Evolutionary conservation across 2,329 filamentous ascomycete genomes (phyloP).

Genomic region (Colletotrichum liaoningense): DNA sequence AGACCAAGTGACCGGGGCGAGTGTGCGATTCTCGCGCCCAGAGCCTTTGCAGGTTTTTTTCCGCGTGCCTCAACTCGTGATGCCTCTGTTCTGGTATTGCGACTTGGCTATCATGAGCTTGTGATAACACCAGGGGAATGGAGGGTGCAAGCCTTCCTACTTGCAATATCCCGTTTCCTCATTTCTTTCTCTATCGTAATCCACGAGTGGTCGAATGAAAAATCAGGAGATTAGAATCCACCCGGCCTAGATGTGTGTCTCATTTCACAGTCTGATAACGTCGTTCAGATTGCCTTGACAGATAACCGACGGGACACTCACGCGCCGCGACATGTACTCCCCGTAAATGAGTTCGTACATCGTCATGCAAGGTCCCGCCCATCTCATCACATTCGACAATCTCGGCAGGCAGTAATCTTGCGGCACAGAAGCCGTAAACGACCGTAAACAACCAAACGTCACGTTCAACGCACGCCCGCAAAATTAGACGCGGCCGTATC

Average conservation of each 20-base stretch:
- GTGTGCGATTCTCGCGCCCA: not conserved
- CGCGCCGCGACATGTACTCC: not conserved
- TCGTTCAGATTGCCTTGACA: not conserved
- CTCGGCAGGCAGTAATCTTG: not conserved
- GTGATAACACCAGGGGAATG: not conserved
- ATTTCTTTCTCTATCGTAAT: not conserved
- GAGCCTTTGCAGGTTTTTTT: not conserved
- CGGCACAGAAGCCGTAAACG: not conserved
- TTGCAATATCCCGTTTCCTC: not conserved
- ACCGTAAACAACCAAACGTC: not conserved
- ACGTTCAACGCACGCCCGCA: too few relatives aligned
- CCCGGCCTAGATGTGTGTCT: not conserved
- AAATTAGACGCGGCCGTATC: not conserved
- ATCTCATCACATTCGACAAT: slow-evolving; percentile 31
- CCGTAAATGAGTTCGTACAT: not conserved
- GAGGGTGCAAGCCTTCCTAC: too few relatives aligned
- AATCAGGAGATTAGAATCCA: not conserved
- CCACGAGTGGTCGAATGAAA: not conserved
- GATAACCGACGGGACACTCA: not conserved
- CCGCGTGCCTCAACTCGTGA: too few relatives aligned
- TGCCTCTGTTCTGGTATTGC: not conserved
- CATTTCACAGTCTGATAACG: not conserved
- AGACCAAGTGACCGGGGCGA: not conserved
- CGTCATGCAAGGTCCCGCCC: not conserved
- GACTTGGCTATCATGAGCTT: not conserved